Evolutionary conservation across 1,284 basidiomycete genomes (phyloP), one percentile per base, ranked within the genome.

Genomic region (Cryptococcus sp.): DNA sequence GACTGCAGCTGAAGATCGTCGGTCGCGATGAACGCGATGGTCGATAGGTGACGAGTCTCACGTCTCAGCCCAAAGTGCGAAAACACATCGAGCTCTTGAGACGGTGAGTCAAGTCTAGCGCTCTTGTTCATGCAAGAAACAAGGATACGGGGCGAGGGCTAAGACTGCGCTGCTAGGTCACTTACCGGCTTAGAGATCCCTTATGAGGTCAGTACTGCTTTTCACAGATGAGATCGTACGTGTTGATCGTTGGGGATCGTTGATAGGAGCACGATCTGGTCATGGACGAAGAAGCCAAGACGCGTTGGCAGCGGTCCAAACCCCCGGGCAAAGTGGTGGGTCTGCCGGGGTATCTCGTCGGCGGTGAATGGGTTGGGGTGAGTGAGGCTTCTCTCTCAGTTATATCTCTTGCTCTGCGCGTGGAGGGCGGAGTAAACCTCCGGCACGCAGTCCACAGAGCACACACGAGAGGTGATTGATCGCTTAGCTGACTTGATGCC

Each of bases 301-400:
- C 68, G 45, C 64, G 70, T 41, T 78, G 76, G 76, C 76, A 78
- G 60, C 62, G 74, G 7, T 67, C 76, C 40, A 76, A 75, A 60
- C 74, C 74, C 4, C 57, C 68, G 8, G 76, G 73, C 8, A 55
- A 61, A 57, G 69, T 76, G 3, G 58, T 76, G 11, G 76, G 76
- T 5, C 63, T 78, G n/a, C 76, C 76, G 2, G 76, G 76, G 1
- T 78, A 70, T 59, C 64, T 76, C 0, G 76, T 78, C 20, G 73
- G 74, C 8, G 76, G 76, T 7, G 74, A 78, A 64, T 78, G 66
- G 66, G 63, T 76, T n/a, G 76, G 76, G 5, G 76, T 78, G 62
- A 71, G 76, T 73, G 15, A 20, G 42, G 41, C 39, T 48, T 49
- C 17, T 27, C 25, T 10, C 45, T 8, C 4, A n/a, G 13, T 43